phyloP scores from a whole-genome alignment of 352 stramenopile genomes.

The Globisporangium apiculatum region DNA sequence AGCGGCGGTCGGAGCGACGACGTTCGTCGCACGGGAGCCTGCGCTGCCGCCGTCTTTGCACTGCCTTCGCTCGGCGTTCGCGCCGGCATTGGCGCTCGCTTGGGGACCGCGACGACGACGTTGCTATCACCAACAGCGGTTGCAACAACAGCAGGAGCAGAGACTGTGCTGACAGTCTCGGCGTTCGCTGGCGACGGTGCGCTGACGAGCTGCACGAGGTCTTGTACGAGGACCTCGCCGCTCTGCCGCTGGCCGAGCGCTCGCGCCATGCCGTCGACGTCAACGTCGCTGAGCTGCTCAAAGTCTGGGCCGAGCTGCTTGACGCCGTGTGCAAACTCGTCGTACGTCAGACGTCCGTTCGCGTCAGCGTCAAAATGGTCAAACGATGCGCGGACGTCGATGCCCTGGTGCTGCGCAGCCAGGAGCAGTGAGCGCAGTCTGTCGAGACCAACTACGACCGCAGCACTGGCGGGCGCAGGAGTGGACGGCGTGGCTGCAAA shows the following conservation, averaged over 20 bases:
- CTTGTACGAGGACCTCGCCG: conserved; percentile 27
- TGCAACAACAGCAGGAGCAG: too few relatives aligned
- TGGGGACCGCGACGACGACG: not conserved
- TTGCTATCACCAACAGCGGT: not conserved
- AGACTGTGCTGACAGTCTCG: too few relatives aligned
- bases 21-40: conserved; percentile 11
- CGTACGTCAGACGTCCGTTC: conserved; percentile 42
- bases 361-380: conserved; percentile 75
- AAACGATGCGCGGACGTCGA: conserved; percentile 49
- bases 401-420: conserved; percentile 33
- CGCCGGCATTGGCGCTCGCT: conserved; percentile 3
- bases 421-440: conserved; percentile 43
- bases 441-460: conserved; percentile 15
- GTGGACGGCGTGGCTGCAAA: conserved; percentile 8
- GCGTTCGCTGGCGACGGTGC: not conserved
- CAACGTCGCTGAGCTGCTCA: conserved; percentile 19
- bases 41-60: not conserved
- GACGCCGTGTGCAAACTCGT: conserved; percentile 43
- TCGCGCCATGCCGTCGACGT: conserved; percentile 25
- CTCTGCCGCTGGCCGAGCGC: conserved; percentile 26
- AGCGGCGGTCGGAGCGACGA: conserved; percentile 8
- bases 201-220: conserved; percentile 29
- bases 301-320: conserved; percentile 37
- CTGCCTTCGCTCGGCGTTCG: not conserved
- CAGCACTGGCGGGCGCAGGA: not conserved